Conservation (phyloP, 1,284 basidiomycete species). For the Tilletia setariae region DNA sequence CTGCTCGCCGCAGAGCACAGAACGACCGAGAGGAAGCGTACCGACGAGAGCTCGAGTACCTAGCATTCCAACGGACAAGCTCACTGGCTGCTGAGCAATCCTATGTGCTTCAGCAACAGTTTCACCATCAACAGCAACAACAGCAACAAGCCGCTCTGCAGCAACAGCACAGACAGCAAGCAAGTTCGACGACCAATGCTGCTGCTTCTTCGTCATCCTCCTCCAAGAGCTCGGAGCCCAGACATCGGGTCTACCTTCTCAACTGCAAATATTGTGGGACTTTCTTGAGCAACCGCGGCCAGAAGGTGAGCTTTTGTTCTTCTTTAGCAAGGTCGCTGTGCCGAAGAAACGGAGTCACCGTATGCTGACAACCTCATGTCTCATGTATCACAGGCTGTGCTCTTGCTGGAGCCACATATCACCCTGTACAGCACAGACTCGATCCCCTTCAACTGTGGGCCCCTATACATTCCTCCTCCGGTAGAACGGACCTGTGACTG, state of each 20-base stretch:
- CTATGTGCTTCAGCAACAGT: constrained; percentile 5
- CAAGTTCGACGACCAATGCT: background rate
- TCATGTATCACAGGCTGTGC: constrained; percentile 62
- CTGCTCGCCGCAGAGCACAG: background rate
- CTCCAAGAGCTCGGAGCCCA: constrained; percentile 22
- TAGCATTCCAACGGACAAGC: background rate
- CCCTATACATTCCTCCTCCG: constrained; percentile 50
- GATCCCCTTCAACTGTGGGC: constrained; percentile 69
- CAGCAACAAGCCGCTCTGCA: constrained; percentile 5
- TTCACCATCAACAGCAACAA: background rate
- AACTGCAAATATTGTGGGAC: constrained; percentile 71
- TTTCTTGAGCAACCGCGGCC: constrained; percentile 76
- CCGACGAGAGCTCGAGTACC: background rate
- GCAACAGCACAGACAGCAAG: constrained; percentile 14
- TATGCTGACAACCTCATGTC: background rate
- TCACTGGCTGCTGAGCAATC: constrained; percentile 9
- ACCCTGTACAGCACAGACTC: constrained; percentile 80
- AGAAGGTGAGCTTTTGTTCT: constrained; percentile 64
- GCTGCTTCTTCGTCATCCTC: background rate
- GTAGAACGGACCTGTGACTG: constrained; percentile 66
- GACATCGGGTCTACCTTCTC: constrained; percentile 70
- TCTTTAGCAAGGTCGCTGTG: background rate
- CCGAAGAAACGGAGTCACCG: too few species aligned
- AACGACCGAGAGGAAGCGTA: background rate
- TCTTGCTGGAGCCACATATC: constrained; percentile 75